Evolutionary conservation across 83 land plant species (phyloP), one percentile per base, ranked within the genome.

Genomic region (Picea abies): DNA sequence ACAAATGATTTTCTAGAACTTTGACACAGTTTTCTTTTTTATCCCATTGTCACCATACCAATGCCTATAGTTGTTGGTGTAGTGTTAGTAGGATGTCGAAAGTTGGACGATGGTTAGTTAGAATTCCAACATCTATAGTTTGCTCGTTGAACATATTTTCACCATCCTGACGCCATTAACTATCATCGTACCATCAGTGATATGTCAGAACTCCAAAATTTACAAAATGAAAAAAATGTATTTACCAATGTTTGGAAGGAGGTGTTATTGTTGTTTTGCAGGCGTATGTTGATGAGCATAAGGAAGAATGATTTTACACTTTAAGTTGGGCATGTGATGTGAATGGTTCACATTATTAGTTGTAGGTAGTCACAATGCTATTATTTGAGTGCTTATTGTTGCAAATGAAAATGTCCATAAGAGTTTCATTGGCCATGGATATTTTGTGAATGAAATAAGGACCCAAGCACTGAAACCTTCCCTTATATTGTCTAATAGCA

Each of bases 381-480:
- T 97, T 16, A 92, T 97, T 25, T 98, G 98, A 32, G 90, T 92
- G 29, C 90, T 96, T 56, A 90, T 94, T 89, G 83, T 89, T 72
- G 96, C 96, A 26, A 89, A 70, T 73, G 99, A 94, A 82, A 94
- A 90, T 87, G 88, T 94, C 71, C 83, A 85, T 78, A 96, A 90
- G 91, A 96, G 97, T 88, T 90, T 97, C 82, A 96, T 96, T 78
- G 98, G 98, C 39, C 99, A 97, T 88, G 99, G 98, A 29, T 98
- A 93, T 77, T 97, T 98, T 0, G 87, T 97, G 62, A 97, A 97
- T 84, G 99, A 97, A 85, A 93, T 97, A 15, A 89, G 98, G 84
- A 97, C 99, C 56, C 99, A 96, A 85, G 63, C 93, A 44, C 80
- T 96, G 82, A 96, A 90, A 79, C 97, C 99, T 37, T 90, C 94